Evolutionary conservation across 768 basidiomycete species (phyloP).

Genomic region (Leccinum uliginosum): DNA sequence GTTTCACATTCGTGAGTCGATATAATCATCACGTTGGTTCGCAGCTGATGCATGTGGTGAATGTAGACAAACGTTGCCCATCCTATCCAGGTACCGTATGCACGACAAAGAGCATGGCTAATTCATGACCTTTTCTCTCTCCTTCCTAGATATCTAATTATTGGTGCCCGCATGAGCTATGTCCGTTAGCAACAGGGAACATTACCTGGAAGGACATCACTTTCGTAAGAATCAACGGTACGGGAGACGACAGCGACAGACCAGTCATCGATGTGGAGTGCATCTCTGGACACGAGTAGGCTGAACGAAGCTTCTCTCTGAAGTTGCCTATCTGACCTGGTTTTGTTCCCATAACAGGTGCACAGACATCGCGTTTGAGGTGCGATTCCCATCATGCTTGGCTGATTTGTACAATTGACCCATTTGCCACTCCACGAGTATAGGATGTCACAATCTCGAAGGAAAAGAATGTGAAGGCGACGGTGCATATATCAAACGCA

Average conservation of each 20-base stretch:
- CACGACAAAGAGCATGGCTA: too few species aligned
- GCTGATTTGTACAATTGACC: background rate
- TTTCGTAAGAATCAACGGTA: constrained; percentile 6
- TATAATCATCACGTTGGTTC: background rate
- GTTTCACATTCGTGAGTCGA: constrained; percentile 12
- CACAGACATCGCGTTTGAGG: constrained; percentile 8
- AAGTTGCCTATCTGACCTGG: background rate
- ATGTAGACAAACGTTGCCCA: background rate
- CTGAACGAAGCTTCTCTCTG: background rate
- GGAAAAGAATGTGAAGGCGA: background rate
- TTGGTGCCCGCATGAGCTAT: constrained; percentile 5
- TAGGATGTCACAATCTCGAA: constrained; percentile 10
- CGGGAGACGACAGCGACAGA: constrained; percentile 1
- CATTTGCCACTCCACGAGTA: background rate
- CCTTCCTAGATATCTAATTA: background rate
- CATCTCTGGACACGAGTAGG: background rate
- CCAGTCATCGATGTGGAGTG: constrained; percentile 1
- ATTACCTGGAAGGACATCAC: constrained; percentile 7
- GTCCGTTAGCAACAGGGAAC: background rate
- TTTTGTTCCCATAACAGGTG: background rate
- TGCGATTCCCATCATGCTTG: background rate
- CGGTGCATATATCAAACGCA: background rate
- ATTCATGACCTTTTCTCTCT: background rate
- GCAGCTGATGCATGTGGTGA: background rate
- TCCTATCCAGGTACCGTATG: constrained; percentile 10